Evolutionary conservation across 2,329 filamentous ascomycete genomes (phyloP).

Genomic region (Alternaria tenuissima): DNA sequence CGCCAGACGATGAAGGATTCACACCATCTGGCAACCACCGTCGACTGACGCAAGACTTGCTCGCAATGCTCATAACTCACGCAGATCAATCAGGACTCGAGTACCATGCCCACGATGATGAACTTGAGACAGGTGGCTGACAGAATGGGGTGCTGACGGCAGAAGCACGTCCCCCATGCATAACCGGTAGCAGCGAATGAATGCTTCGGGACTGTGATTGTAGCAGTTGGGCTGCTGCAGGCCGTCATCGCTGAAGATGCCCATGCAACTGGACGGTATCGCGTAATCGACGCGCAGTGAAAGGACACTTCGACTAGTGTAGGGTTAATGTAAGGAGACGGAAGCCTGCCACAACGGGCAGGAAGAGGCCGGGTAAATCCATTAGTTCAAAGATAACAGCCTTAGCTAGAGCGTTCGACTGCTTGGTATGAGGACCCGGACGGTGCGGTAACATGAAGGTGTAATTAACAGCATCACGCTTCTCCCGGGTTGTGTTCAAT

Average conservation of each 20-base stretch:
- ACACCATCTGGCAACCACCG: not conserved
- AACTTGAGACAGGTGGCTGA: conserved; percentile 22
- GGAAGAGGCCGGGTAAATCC: conserved; percentile 29
- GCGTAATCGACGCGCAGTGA: conserved; percentile 11
- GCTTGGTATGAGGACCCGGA: conserved; percentile 12
- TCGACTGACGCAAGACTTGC: not conserved
- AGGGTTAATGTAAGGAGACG: conserved; percentile 21
- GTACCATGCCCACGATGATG: conserved; percentile 1
- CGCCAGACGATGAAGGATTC: not conserved
- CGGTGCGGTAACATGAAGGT: conserved; percentile 8
- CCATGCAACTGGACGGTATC: conserved; percentile 12
- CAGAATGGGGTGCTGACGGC: conserved; percentile 26
- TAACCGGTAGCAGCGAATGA: conserved; percentile 8
- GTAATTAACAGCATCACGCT: conserved; percentile 4
- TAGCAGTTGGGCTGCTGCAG: conserved; percentile 9
- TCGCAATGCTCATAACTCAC: not conserved
- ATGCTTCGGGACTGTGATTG: conserved; percentile 1
- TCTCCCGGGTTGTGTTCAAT: not conserved
- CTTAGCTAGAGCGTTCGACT: conserved; percentile 10
- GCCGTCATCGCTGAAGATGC: conserved; percentile 17
- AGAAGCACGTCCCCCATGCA: conserved; percentile 19
- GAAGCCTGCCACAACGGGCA: conserved; percentile 19
- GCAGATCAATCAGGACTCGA: conserved; percentile 5
- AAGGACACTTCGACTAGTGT: conserved; percentile 10
- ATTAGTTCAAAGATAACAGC: conserved; percentile 21